phyloP scores from a whole-genome alignment of 768 basidiomycete genomes.

The Trametes elegans region DNA sequence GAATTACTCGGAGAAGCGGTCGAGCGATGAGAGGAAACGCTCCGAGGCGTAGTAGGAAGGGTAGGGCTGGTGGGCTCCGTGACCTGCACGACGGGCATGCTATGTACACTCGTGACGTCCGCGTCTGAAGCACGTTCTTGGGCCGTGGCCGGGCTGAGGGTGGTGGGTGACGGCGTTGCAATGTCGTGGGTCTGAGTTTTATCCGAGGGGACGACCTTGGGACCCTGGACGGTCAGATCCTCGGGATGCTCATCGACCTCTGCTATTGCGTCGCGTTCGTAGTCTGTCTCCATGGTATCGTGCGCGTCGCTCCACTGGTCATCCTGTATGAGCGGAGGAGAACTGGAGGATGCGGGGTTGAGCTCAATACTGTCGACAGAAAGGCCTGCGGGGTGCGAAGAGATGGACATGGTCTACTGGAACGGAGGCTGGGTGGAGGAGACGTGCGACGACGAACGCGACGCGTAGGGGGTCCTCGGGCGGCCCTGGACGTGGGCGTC shows the following conservation, averaged over 20 bases:
- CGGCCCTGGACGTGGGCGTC: neutral
- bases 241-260: slow-evolving; percentile 24
- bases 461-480: neutral
- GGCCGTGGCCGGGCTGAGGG: slow-evolving; percentile 21
- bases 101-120: slow-evolving; percentile 54
- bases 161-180: slow-evolving; percentile 39
- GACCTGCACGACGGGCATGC: slow-evolving; percentile 55
- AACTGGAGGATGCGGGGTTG: slow-evolving; percentile 17
- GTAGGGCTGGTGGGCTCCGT: slow-evolving; percentile 37
- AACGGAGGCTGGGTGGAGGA: neutral
- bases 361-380: slow-evolving; percentile 28
- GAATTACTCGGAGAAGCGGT: slow-evolving; percentile 30
- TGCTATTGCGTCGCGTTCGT: slow-evolving; percentile 31
- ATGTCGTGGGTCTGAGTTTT: slow-evolving; percentile 25
- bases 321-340: slow-evolving; percentile 27
- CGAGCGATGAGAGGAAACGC: slow-evolving; percentile 32
- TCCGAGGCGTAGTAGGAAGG: slow-evolving; percentile 26
- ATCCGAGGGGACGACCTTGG: slow-evolving; percentile 25
- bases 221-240: slow-evolving; percentile 27
- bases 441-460: neutral
- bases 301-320: slow-evolving; percentile 40
- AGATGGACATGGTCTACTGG: slow-evolving; percentile 25
- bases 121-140: slow-evolving; percentile 41
- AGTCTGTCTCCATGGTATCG: slow-evolving; percentile 35
- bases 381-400: slow-evolving; percentile 26